phyloP scores from a whole-genome alignment of 805 yeast species.

The Sugiyamaella qingdaonensis region DNA sequence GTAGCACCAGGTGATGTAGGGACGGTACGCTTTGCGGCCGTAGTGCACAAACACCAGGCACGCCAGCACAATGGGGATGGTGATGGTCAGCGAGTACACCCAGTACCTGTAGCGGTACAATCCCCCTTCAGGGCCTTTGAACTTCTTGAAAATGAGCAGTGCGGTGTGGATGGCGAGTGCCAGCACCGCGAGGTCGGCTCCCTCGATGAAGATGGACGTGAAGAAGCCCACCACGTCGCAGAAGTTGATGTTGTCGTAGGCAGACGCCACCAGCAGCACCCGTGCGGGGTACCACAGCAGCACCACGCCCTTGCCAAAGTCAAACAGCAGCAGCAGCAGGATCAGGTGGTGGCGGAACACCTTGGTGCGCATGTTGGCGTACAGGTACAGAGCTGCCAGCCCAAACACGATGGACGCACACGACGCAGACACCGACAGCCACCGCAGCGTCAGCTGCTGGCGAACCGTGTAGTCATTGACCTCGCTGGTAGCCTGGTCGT shows the following conservation, averaged over 20 bases:
- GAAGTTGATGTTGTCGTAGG: slow-evolving; percentile 48
- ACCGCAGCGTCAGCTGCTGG: slow-evolving; percentile 30
- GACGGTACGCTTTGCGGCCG: slow-evolving; percentile 48
- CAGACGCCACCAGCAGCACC: slow-evolving; percentile 40
- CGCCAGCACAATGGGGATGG: slow-evolving; percentile 65
- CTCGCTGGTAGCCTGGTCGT: slow-evolving; percentile 7
- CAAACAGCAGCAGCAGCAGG: slow-evolving; percentile 62
- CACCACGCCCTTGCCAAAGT: slow-evolving; percentile 66
- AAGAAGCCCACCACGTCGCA: slow-evolving; percentile 73
- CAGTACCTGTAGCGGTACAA: slow-evolving; percentile 53
- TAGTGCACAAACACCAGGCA: slow-evolving; percentile 61
- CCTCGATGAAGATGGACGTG: slow-evolving; percentile 75
- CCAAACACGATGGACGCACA: slow-evolving; percentile 50
- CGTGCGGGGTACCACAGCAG: slow-evolving; percentile 66
- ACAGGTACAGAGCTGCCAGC: slow-evolving; percentile 55
- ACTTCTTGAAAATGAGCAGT: slow-evolving; percentile 56
- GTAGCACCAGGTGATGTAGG: slow-evolving; percentile 70
- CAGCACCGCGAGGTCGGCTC: slow-evolving; percentile 79
- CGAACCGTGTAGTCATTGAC: slow-evolving; percentile 19
- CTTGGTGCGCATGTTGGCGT: slow-evolving; percentile 30
- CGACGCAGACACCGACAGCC: slow-evolving; percentile 47
- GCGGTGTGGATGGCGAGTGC: slow-evolving; percentile 82
- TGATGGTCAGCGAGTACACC: slow-evolving; percentile 54
- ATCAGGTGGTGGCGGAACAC: slow-evolving; percentile 45
- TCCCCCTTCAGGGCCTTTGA: slow-evolving; percentile 65